A percentile compares a stretch with the other conserved stretches of the same genome.
phyloP scores from a whole-genome alignment of 805 yeast genomes.

The Saccharomycopsis synnaedendra region DNA sequence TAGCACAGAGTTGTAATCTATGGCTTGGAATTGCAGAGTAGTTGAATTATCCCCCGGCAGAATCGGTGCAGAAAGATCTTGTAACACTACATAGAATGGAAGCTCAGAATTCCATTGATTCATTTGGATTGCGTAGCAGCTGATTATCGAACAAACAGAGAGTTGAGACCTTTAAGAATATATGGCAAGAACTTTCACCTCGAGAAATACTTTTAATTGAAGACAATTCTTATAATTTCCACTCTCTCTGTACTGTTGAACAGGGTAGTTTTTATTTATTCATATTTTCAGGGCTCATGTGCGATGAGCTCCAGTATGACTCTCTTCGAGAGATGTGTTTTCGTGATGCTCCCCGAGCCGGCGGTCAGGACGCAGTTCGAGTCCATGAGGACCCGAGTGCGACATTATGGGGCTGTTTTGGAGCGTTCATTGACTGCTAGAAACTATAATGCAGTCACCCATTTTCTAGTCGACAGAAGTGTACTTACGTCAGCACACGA shows the following conservation, averaged over 20 bases:
- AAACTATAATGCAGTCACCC: constrained; percentile 1
- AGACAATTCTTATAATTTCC: no score
- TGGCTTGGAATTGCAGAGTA: neutral
- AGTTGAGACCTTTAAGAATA: neutral
- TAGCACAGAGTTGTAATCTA: neutral
- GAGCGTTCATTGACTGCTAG: constrained; percentile 3
- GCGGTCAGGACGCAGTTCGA: no score
- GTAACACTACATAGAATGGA: constrained; percentile 11
- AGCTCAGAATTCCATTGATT: neutral
- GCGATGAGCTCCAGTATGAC: no score
- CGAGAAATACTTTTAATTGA: no score
- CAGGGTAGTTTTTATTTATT: no score
- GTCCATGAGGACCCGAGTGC: no score
- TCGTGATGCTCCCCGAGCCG: no score
- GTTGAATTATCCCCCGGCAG: neutral
- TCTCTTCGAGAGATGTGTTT: no score
- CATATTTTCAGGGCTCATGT: no score
- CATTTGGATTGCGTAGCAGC: neutral
- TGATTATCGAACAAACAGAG: neutral
- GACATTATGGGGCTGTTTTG: constrained; percentile 20
- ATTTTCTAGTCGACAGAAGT: constrained; percentile 3
- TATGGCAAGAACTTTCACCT: neutral
- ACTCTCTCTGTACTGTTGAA: no score
- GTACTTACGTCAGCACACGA: no score
- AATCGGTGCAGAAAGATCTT: constrained; percentile 6